These are phyloP conservation scores for Beauveria varroae DNA, from an alignment of 2,329 filamentous ascomycete genomes.

Conservation along the genomic window DNA sequence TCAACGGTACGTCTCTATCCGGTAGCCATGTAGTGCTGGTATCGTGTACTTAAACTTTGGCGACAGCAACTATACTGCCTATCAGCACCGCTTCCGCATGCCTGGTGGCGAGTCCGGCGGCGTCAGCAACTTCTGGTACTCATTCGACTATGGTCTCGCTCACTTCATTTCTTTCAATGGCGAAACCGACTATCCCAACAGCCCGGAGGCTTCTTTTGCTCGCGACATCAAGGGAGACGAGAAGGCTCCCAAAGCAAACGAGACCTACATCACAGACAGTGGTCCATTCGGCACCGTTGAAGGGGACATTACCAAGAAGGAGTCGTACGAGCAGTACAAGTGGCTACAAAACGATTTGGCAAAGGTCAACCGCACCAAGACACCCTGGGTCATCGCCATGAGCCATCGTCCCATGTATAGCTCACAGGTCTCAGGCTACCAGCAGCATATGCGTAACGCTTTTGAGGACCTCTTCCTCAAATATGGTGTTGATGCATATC, in stretches of 20 bases:
- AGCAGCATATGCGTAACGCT: constrained; percentile 34
- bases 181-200: constrained; percentile 43
- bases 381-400: constrained; percentile 42
- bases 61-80: constrained; percentile 39
- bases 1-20: constrained; percentile 21
- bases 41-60: background rate
- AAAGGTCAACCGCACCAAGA: constrained; percentile 36
- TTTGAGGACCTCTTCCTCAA: constrained; percentile 38
- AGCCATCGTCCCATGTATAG: constrained; percentile 42
- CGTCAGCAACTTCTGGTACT: constrained; percentile 47
- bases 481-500: constrained; percentile 38
- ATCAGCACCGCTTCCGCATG: constrained; percentile 44
- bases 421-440: constrained; percentile 35
- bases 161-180: constrained; percentile 41
- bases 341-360: constrained; percentile 39
- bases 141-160: constrained; percentile 45
- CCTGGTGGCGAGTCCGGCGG: constrained; percentile 39
- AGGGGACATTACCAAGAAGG: constrained; percentile 30
- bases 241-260: constrained; percentile 28
- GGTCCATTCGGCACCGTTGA: constrained; percentile 40
- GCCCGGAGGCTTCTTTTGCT: constrained; percentile 37
- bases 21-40: background rate
- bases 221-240: constrained; percentile 34
- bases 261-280: constrained; percentile 40
- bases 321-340: constrained; percentile 37